Conservation (phyloP, 2,329 filamentous ascomycete genomes). For the Cercospora nicotianae region DNA sequence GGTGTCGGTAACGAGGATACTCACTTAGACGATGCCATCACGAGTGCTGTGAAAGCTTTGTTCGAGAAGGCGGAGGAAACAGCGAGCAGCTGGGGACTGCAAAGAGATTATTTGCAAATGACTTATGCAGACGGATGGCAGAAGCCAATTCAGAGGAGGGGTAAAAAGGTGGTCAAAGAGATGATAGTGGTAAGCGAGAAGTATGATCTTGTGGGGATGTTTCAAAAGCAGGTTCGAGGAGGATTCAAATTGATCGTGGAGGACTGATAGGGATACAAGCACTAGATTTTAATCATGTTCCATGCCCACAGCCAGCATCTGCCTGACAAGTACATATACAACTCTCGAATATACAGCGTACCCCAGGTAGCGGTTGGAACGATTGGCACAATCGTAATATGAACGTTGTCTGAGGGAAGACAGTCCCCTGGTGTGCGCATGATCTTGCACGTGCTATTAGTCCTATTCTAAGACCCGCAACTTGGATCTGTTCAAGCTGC, state of each 20-base stretch:
- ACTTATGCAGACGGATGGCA: constrained; percentile 42
- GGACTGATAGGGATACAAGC: no score
- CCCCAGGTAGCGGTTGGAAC: no score
- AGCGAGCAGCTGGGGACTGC: not conserved
- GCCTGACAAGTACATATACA: no score
- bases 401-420: no score
- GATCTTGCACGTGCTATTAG: no score
- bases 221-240: constrained; percentile 39
- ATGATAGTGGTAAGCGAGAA: constrained; percentile 36
- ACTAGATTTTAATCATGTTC: no score
- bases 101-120: constrained; percentile 33
- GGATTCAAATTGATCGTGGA: constrained; percentile 36
- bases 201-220: constrained; percentile 41
- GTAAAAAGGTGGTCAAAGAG: constrained; percentile 31
- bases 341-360: no score
- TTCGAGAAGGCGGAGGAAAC: not conserved
- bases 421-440: no score
- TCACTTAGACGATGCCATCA: not conserved
- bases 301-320: no score
- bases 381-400: no score
- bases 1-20: not conserved
- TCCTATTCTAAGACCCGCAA: no score
- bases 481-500: not conserved
- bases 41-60: not conserved
- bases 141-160: constrained; percentile 39